phyloP scores from a whole-genome alignment of 768 basidiomycete genomes.

The Rhodotorula babjevae region DNA sequence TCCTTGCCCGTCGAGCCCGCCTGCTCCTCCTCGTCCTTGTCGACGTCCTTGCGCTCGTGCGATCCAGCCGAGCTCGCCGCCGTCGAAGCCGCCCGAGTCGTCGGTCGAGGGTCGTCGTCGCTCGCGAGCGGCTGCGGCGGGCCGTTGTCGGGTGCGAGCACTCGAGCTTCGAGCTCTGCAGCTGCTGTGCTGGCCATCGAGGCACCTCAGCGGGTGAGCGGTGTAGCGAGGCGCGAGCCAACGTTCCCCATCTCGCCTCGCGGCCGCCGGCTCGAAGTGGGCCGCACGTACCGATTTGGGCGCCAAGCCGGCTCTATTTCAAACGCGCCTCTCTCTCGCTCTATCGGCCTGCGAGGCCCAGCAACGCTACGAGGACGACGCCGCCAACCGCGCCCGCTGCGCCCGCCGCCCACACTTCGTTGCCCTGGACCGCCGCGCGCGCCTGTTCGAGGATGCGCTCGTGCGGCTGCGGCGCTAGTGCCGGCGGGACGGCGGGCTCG shows the following conservation, averaged over 20 bases:
- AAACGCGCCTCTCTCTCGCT: not conserved
- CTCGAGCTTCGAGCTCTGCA: not conserved
- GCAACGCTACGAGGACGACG: not conserved
- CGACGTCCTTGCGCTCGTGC: not conserved
- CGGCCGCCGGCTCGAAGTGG: too few species aligned
- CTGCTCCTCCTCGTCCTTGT: not conserved
- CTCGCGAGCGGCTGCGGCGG: not conserved
- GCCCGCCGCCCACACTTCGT: conserved; percentile 13
- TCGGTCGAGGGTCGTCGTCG: not conserved
- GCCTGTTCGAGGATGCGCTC: not conserved
- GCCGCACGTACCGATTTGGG: not conserved
- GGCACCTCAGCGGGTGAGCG: not conserved
- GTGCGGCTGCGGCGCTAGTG: not conserved
- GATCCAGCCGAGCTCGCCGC: not conserved
- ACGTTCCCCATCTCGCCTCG: not conserved
- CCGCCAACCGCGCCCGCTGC: conserved; percentile 14
- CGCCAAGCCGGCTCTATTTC: not conserved
- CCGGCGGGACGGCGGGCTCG: not conserved
- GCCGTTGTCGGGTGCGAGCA: not conserved
- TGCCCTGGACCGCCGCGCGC: not conserved
- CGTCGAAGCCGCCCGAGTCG: not conserved
- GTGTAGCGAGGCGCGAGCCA: not conserved
- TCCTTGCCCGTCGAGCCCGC: not conserved
- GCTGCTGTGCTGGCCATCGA: not conserved
- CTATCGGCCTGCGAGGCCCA: not conserved